A percentile compares a stretch with the other conserved stretches of the same genome.
Conservation (phyloP, 78 protist genomes). For the Ministeria vibrans region DNA sequence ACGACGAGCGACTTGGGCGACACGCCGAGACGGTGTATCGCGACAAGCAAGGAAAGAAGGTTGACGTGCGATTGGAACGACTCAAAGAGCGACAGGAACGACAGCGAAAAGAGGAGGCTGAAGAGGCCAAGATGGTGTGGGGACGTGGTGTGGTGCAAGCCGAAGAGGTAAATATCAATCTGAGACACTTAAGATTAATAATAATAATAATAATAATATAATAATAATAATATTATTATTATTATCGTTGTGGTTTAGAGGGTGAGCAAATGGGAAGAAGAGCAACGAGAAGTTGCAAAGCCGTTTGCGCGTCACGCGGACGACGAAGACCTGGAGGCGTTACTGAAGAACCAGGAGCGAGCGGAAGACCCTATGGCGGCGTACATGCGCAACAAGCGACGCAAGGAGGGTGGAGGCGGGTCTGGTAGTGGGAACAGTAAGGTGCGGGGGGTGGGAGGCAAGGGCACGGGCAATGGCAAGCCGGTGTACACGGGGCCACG, state of each 20-base stretch:
- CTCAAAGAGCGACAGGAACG: not conserved
- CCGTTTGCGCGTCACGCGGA: not conserved
- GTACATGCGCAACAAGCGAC: not conserved
- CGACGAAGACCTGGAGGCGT: not conserved
- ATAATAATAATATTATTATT: no score
- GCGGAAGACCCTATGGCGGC: conserved; percentile 5
- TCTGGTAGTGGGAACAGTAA: no score
- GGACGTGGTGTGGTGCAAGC: not conserved
- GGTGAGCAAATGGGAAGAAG: no score
- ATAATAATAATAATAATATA: no score
- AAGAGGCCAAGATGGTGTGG: not conserved
- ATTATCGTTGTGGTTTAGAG: no score
- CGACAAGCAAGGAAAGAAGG: not conserved
- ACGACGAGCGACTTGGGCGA: no score
- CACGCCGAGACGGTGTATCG: conserved; percentile 9
- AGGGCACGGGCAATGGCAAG: no score
- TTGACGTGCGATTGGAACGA: not conserved
- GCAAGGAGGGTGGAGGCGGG: not conserved
- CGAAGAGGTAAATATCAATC: not conserved
- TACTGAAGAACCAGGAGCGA: not conserved
- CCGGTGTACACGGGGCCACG: no score
- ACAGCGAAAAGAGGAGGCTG: not conserved
- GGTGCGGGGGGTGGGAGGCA: no score
- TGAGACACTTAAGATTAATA: no score
- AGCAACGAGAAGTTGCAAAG: not conserved